Evolutionary conservation across 495 filamentous ascomycete genomes (phyloP), one percentile per base, ranked within the genome.

Genomic region (Tetracladium setigerum): DNA sequence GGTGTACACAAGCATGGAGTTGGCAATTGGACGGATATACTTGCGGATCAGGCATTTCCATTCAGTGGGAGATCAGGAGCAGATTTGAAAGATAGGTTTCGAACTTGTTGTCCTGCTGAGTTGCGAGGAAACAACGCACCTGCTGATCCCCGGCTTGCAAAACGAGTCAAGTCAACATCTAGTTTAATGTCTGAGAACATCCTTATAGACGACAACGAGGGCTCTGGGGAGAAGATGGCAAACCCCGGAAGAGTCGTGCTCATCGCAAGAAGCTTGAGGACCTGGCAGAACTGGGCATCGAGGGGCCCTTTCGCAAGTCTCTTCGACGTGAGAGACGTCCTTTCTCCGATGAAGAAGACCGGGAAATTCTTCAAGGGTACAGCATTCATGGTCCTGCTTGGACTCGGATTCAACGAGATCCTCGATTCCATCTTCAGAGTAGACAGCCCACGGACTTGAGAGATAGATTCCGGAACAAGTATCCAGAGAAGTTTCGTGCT

Each of bases 81-180:
- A 10, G 89, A 95, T 58, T 63, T 95, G 49, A 95, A 95, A 68
- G 89, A 95, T 62, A 76, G 84, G 17, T 89, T 89, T 55, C 76
- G 85, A 30, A 86, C 86, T 4, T 87, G 84, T 60, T 88, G 83
- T 57, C 87, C 87, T 0, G 65, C 64, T 15, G 75, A 77, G 42
- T 57, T 77, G 36, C 63, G 70, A 22, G 62, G 56, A 15, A 62
- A 62, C 16, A 68, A 15, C 63, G 64, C 30, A 17, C 15, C n/a
- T 33, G 38, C 7, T 40, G 44, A 14, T 46, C 32, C 17, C 27
- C 45, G 12, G 17, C 34, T 22, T 16, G 42, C 30, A 5, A 34
- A 51, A 13, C 49, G 51, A 18, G 24, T 52, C 17, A 62, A 36
- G 30, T 41, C 47, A 8, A 66, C 51, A 47, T 55, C 60, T 32